These are phyloP conservation scores for Erigeron philadelphicus DNA, from an alignment of 140 eudicot genomes.

Conservation along the genomic window DNA sequence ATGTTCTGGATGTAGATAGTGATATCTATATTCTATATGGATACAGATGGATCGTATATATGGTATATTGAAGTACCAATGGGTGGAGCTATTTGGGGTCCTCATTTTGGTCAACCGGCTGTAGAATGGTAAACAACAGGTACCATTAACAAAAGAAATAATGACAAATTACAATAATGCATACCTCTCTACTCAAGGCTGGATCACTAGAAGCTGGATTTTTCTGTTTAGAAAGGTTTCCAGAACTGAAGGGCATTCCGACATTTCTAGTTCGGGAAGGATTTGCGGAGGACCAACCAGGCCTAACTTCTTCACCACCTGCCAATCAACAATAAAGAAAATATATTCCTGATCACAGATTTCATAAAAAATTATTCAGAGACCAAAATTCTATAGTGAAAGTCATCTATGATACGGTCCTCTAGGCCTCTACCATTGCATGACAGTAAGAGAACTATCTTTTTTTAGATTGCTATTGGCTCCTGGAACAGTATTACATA, in stretches of 20 bases:
- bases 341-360: background rate
- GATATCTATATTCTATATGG: too few relatives aligned
- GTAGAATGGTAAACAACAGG: background rate
- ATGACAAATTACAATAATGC: slow-evolving; percentile 5
- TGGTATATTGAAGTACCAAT: too few relatives aligned
- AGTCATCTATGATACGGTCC: background rate
- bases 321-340: slow-evolving; percentile 8
- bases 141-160: background rate
- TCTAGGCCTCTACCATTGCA: background rate
- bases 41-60: too few relatives aligned
- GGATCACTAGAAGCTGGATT: slow-evolving; percentile 59
- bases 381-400: background rate
- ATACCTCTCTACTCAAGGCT: slow-evolving; percentile 51
- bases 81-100: too few relatives aligned
- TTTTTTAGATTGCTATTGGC: too few relatives aligned
- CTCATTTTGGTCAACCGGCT: too few relatives aligned
- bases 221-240: slow-evolving; percentile 64
- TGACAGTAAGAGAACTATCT: background rate
- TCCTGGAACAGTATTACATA: too few relatives aligned
- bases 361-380: background rate
- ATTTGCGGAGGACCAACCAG: slow-evolving; percentile 61
- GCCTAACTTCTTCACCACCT: slow-evolving; percentile 76
- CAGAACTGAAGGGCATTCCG: slow-evolving; percentile 44
- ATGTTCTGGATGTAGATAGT: too few relatives aligned
- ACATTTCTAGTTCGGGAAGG: slow-evolving; percentile 51